Percentiles rank a stretch among this genome's conserved stretches.
Conservation (phyloP, 148 eudicot genomes). For the Rhododendron simsii region DNA sequence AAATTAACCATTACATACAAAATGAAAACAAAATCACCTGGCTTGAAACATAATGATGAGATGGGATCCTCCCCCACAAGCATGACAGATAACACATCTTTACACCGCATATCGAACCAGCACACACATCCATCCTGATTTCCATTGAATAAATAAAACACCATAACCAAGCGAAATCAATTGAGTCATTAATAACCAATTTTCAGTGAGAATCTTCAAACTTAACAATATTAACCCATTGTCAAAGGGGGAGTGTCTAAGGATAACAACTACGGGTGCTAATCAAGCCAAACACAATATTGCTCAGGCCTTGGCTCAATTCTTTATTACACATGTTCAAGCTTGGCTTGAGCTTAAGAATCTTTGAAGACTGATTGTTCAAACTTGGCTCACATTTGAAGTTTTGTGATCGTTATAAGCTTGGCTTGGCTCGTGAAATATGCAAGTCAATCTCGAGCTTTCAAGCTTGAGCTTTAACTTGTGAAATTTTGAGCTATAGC, state of each 20-base stretch:
- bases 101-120: slow-evolving; percentile 90
- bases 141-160: not conserved
- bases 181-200: not conserved
- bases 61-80: slow-evolving; percentile 56
- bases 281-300: too few relatives aligned
- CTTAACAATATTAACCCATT: not conserved
- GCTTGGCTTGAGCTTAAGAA: too few relatives aligned
- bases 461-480: too few relatives aligned
- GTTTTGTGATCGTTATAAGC: too few relatives aligned
- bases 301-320: too few relatives aligned
- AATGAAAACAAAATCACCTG: slow-evolving; percentile 39
- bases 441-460: too few relatives aligned
- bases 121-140: slow-evolving; percentile 84
- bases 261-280: not conserved
- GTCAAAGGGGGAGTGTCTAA: not conserved
- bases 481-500: too few relatives aligned
- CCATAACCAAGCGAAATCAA: not conserved
- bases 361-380: too few relatives aligned
- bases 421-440: too few relatives aligned
- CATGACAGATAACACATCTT: slow-evolving; percentile 54
- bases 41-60: slow-evolving; percentile 81
- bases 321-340: too few relatives aligned
- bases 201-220: slow-evolving; percentile 1
- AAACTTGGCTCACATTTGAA: too few relatives aligned
- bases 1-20: not conserved